Conservation (phyloP, 2,329 filamentous ascomycete genomes). For the Cladosporium halotolerans region DNA sequence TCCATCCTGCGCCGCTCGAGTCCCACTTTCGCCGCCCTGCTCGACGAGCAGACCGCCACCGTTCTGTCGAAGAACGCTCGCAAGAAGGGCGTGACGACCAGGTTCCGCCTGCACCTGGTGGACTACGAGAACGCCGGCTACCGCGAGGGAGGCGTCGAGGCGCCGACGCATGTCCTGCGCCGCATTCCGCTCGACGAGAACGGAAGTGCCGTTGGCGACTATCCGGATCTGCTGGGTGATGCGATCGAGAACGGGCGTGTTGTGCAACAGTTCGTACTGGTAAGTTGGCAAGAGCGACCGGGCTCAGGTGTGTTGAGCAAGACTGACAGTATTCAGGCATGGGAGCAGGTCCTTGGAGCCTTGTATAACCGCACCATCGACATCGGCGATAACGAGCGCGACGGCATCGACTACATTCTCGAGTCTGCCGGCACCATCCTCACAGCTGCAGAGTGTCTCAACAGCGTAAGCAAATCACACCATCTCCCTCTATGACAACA, state of each 20-base stretch:
- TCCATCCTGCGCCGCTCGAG: slow-evolving; percentile 26
- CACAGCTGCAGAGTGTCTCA: slow-evolving; percentile 42
- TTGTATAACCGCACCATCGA: slow-evolving; percentile 41
- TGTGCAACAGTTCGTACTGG: slow-evolving; percentile 14
- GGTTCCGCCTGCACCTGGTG: slow-evolving; percentile 21
- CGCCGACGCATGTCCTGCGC: slow-evolving; percentile 5
- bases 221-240: slow-evolving; percentile 13
- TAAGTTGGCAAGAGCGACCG: background rate
- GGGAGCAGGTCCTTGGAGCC: slow-evolving; percentile 40
- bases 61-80: slow-evolving; percentile 26
- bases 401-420: slow-evolving; percentile 35
- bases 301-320: slow-evolving; percentile 8
- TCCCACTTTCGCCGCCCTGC: slow-evolving; percentile 17
- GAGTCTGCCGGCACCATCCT: slow-evolving; percentile 36
- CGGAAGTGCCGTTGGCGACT: slow-evolving; percentile 12
- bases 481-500: background rate
- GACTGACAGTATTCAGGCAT: slow-evolving; percentile 24
- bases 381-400: slow-evolving; percentile 34
- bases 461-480: slow-evolving; percentile 28
- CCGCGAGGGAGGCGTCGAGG: background rate
- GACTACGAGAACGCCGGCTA: slow-evolving; percentile 14
- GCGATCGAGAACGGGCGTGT: slow-evolving; percentile 20
- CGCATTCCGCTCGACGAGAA: slow-evolving; percentile 16
- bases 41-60: slow-evolving; percentile 21
- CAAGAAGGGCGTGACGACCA: slow-evolving; percentile 18